Evolutionary conservation across 1,139 yeast genomes (phyloP).

Genomic region (Ogataea hybrid): DNA sequence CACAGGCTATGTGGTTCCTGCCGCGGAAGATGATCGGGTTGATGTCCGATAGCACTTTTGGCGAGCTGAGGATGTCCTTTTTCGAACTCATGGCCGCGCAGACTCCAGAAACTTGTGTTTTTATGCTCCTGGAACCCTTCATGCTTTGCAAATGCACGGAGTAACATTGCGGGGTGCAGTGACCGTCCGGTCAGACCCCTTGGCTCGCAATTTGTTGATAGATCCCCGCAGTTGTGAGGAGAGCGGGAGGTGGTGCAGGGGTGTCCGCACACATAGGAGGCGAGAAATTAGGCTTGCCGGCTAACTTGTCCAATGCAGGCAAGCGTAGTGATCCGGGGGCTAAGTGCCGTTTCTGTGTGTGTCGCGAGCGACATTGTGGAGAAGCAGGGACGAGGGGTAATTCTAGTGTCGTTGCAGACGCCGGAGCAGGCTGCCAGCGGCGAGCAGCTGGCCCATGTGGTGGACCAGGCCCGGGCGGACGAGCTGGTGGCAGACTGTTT

Average conservation of each 20-base stretch:
- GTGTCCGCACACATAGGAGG: neutral
- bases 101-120: neutral
- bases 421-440: conserved; percentile 8
- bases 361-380: conserved; percentile 13
- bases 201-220: neutral
- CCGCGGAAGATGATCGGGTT: conserved; percentile 24
- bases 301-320: conserved; percentile 1
- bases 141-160: neutral
- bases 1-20: conserved; percentile 35
- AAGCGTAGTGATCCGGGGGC: conserved; percentile 14
- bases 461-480: conserved; percentile 8
- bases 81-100: conserved; percentile 7
- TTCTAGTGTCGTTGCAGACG: conserved; percentile 15
- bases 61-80: conserved; percentile 12
- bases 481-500: neutral
- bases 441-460: conserved; percentile 15
- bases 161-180: conserved; percentile 6
- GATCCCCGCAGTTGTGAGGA: conserved; percentile 8
- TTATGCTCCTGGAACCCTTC: neutral
- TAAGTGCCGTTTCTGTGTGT: conserved; percentile 15
- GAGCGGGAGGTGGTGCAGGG: conserved; percentile 3
- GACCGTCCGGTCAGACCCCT: neutral
- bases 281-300: too few species aligned
- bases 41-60: conserved; percentile 13
- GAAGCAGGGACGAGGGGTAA: conserved; percentile 7